phyloP scores from a whole-genome alignment of 2,329 filamentous ascomycete genomes.

The Pseudogymnoascus sp. region DNA sequence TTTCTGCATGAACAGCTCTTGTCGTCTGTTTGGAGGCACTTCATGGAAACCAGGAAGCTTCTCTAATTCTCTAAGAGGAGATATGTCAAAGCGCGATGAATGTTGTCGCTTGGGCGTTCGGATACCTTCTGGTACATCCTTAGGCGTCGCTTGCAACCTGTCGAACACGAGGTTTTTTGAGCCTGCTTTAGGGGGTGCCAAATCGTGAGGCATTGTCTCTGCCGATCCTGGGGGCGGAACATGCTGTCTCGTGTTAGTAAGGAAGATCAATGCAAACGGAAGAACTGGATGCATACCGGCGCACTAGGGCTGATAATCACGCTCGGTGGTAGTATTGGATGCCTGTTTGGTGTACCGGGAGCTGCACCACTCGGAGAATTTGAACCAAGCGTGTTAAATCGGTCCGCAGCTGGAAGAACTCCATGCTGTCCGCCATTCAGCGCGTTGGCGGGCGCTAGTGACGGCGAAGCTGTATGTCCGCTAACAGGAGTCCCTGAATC shows the following conservation, averaged over 20 bases:
- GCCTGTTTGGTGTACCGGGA: slow-evolving; percentile 52
- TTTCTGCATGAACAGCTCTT: slow-evolving; percentile 99
- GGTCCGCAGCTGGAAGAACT: slow-evolving; percentile 31
- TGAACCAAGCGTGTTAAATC: slow-evolving; percentile 33
- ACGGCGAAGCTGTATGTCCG: slow-evolving; percentile 18
- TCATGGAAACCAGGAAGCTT: slow-evolving; percentile 98
- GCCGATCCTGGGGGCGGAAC: slow-evolving; percentile 84
- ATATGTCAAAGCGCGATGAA: slow-evolving; percentile 96
- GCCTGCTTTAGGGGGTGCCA: slow-evolving; percentile 85
- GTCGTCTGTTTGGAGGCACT: slow-evolving; percentile 85
- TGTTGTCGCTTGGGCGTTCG: slow-evolving; percentile 94
- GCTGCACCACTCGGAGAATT: slow-evolving; percentile 34
- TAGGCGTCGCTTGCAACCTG: slow-evolving; percentile 83
- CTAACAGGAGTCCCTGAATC: slow-evolving; percentile 29
- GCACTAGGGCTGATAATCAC: slow-evolving; percentile 93
- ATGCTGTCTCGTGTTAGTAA: slow-evolving; percentile 47
- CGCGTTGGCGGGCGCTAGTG: slow-evolving; percentile 22
- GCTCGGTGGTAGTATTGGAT: slow-evolving; percentile 64
- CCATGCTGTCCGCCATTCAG: slow-evolving; percentile 22
- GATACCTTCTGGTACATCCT: slow-evolving; percentile 91
- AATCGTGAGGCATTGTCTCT: slow-evolving; percentile 96
- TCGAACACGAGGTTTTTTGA: slow-evolving; percentile 85
- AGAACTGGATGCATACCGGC: slow-evolving; percentile 56
- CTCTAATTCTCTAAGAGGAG: slow-evolving; percentile 89
- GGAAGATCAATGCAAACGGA: background rate